These are phyloP conservation scores for Trichoderma reesei DNA, from an alignment of 495 filamentous ascomycete genomes.

Conservation along the genomic window DNA sequence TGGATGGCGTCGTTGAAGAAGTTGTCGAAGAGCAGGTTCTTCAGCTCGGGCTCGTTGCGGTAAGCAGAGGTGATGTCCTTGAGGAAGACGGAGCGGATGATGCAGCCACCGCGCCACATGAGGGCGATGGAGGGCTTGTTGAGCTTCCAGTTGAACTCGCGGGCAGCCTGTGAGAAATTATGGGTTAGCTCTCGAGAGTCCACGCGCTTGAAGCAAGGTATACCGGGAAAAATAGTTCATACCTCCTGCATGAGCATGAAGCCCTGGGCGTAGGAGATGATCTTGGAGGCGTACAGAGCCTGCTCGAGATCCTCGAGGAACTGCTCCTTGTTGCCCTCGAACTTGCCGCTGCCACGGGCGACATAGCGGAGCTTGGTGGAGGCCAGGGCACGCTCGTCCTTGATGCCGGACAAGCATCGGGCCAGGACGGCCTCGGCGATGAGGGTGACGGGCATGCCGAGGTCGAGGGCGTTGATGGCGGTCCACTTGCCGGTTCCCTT, in stretches of 20 bases:
- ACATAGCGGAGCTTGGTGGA: conserved; percentile 60
- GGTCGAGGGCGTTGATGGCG: conserved; percentile 94
- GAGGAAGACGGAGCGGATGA: conserved; percentile 99
- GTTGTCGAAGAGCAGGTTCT: conserved; percentile 96
- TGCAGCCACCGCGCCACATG: conserved; percentile 99
- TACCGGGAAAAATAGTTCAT: conserved; percentile 24
- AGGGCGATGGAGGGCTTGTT: conserved; percentile 99
- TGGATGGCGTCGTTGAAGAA: conserved; percentile 99
- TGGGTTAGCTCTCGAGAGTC: conserved; percentile 18
- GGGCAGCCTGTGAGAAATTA: conserved; percentile 55
- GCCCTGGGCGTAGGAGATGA: conserved; percentile 98
- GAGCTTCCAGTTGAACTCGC: conserved; percentile 93
- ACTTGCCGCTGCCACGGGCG: conserved; percentile 60
- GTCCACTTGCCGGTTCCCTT: conserved; percentile 99
- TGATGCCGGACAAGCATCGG: conserved; percentile 86
- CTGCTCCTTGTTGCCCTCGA: conserved; percentile 80
- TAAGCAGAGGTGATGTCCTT: conserved; percentile 98
- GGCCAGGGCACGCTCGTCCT: conserved; percentile 83
- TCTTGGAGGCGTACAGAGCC: conserved; percentile 98
- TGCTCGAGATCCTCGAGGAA: conserved; percentile 97
- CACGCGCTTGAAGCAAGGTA: background rate
- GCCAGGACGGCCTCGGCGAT: conserved; percentile 96
- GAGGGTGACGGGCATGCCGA: conserved; percentile 96
- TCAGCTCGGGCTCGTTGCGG: conserved; percentile 85
- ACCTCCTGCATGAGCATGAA: conserved; percentile 99